Evolutionary conservation across 257 asterid genomes (phyloP).

Genomic region (Fraxinus quadrangulata): DNA sequence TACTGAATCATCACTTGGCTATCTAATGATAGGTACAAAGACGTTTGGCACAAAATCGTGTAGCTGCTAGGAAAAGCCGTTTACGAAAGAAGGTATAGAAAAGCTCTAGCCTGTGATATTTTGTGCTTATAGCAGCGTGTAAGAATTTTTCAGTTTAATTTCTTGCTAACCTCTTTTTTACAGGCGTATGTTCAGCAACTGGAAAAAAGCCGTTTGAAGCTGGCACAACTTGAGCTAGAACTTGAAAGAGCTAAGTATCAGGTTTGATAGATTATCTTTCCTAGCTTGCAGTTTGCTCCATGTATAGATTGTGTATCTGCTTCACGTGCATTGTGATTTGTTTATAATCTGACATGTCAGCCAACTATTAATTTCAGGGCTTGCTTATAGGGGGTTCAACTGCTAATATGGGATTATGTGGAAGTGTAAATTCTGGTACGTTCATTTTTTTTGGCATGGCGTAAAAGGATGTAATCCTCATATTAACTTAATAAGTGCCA

Average conservation of each 20-base stretch:
- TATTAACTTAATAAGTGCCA: too few relatives aligned
- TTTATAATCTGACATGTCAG: background rate
- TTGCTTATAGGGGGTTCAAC: conserved; percentile 53
- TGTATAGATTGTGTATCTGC: background rate
- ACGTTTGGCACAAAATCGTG: conserved; percentile 91
- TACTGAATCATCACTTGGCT: background rate
- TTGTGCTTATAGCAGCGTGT: background rate
- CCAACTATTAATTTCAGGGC: conserved; percentile 45
- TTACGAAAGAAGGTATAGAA: conserved; percentile 70
- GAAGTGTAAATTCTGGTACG: conserved; percentile 57
- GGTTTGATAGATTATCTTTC: conserved; percentile 28
- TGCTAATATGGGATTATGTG: conserved; percentile 50
- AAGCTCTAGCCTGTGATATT: background rate
- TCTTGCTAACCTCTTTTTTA: background rate
- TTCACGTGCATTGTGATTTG: background rate
- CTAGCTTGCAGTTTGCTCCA: background rate
- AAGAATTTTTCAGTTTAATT: background rate
- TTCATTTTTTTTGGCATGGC: background rate
- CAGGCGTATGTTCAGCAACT: conserved; percentile 93
- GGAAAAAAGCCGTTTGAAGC: conserved; percentile 82
- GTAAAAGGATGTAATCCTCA: background rate
- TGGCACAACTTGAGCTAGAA: conserved; percentile 83
- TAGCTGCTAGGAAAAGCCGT: conserved; percentile 92
- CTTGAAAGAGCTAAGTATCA: conserved; percentile 83
- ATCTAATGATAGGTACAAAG: conserved; percentile 56